Percentiles rank a stretch among this genome's conserved stretches.
Evolutionary conservation across 2,329 filamentous ascomycete species (phyloP).

Genomic region (Alternaria gaisen): DNA sequence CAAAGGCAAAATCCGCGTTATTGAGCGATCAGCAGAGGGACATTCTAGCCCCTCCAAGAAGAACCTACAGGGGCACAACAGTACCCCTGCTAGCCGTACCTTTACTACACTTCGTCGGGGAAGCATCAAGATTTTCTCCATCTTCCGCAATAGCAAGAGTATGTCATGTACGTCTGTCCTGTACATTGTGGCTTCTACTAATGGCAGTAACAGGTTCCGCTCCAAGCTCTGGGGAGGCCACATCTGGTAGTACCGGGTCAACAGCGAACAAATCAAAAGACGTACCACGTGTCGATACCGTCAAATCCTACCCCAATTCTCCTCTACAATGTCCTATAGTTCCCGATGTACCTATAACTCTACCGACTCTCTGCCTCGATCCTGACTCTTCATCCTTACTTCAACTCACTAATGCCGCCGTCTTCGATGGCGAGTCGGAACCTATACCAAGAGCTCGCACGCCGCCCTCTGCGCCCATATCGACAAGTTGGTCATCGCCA

Average conservation of each 20-base stretch:
- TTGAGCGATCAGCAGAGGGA: slow-evolving; percentile 34
- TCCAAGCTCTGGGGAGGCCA: slow-evolving; percentile 15
- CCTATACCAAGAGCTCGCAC: slow-evolving; percentile 26
- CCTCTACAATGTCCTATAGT: slow-evolving; percentile 26
- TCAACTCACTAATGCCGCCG: slow-evolving; percentile 38
- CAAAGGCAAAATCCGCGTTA: slow-evolving; percentile 45
- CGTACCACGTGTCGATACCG: slow-evolving; percentile 22
- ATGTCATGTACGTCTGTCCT: background rate
- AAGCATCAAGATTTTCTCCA: slow-evolving; percentile 46
- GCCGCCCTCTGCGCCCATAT: slow-evolving; percentile 24
- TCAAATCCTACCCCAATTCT: slow-evolving; percentile 9
- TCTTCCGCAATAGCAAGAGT: slow-evolving; percentile 48
- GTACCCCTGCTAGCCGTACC: slow-evolving; percentile 33
- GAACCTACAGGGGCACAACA: slow-evolving; percentile 24
- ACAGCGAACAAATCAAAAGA: slow-evolving; percentile 22
- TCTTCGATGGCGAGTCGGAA: slow-evolving; percentile 48
- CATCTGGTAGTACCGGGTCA: slow-evolving; percentile 18
- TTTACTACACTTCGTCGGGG: slow-evolving; percentile 42
- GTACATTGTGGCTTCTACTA: background rate
- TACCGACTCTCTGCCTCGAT: slow-evolving; percentile 22
- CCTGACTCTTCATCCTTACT: slow-evolving; percentile 29
- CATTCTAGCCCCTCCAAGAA: slow-evolving; percentile 20
- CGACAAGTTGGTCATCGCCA: slow-evolving; percentile 42
- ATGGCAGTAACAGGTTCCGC: slow-evolving; percentile 25
- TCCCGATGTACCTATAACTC: slow-evolving; percentile 18